Percentiles rank a stretch among this genome's conserved stretches.
Conservation (phyloP, 495 filamentous ascomycete species). For the Trichoderma parareesei region DNA sequence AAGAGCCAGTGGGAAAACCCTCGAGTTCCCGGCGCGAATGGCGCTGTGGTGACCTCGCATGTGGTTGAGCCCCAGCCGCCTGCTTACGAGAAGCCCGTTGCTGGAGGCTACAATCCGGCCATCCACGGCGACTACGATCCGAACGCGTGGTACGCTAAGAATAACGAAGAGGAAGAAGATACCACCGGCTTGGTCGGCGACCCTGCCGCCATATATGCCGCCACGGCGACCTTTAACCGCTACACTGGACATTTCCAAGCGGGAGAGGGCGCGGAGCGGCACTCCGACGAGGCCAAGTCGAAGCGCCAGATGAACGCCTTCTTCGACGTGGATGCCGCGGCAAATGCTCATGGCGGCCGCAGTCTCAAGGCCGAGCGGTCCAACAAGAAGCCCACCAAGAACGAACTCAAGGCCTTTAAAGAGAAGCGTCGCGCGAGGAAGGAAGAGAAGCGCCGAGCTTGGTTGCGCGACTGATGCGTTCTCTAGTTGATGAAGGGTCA, state of each 20-base stretch:
- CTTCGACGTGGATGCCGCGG: constrained; percentile 96
- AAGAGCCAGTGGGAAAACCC: constrained; percentile 86
- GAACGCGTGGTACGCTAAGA: constrained; percentile 75
- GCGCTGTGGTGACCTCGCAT: constrained; percentile 15
- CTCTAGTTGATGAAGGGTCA: neutral
- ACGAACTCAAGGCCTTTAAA: constrained; percentile 68
- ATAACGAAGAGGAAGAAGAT: constrained; percentile 22
- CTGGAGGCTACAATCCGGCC: constrained; percentile 84
- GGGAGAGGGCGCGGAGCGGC: constrained; percentile 47
- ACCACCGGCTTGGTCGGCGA: constrained; percentile 45
- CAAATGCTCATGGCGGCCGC: constrained; percentile 84
- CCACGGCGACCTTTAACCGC: constrained; percentile 77
- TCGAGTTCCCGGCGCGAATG: constrained; percentile 48
- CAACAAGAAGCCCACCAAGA: constrained; percentile 78
- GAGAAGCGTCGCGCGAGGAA: constrained; percentile 70
- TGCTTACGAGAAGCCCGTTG: constrained; percentile 13
- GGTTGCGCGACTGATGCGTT: constrained; percentile 64
- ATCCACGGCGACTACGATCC: constrained; percentile 96
- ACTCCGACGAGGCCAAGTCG: constrained; percentile 85
- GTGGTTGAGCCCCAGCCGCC: neutral
- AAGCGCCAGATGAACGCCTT: constrained; percentile 86
- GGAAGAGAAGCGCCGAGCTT: constrained; percentile 88
- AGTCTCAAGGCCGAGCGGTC: constrained; percentile 86
- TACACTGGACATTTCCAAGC: constrained; percentile 86
- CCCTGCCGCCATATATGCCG: constrained; percentile 61